These are phyloP conservation scores for Orbilia brochopaga DNA, from an alignment of 2,329 filamentous ascomycete species.

Conservation along the genomic window DNA sequence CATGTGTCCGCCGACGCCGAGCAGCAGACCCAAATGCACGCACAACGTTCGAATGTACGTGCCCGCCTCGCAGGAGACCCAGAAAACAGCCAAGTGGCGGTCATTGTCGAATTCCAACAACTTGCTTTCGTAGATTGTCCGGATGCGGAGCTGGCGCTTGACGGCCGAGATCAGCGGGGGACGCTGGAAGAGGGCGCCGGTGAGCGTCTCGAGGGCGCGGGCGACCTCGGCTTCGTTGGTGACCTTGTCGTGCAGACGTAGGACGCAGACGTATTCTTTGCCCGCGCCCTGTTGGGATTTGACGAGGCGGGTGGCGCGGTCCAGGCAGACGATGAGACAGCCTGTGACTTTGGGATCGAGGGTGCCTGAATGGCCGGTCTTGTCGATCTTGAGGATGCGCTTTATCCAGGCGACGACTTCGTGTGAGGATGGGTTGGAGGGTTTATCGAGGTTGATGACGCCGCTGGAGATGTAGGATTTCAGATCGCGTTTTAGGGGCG, in stretches of 20 bases:
- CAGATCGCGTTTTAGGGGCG: slow-evolving; percentile 88
- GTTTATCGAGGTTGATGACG: slow-evolving; percentile 98
- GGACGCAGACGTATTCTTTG: slow-evolving; percentile 98
- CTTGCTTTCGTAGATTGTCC: slow-evolving; percentile 94
- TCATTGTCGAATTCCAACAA: slow-evolving; percentile 98
- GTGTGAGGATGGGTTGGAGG: slow-evolving; percentile 95
- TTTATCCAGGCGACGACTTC: slow-evolving; percentile 99
- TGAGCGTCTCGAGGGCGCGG: slow-evolving; percentile 91
- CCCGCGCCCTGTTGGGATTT: slow-evolving; percentile 98
- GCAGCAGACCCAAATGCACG: slow-evolving; percentile 80
- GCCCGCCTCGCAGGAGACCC: slow-evolving; percentile 98
- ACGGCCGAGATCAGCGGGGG: slow-evolving; percentile 97
- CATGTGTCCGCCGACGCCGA: slow-evolving; percentile 94
- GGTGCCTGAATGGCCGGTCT: slow-evolving; percentile 97
- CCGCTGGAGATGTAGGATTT: slow-evolving; percentile 97
- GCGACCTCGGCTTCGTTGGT: slow-evolving; percentile 91
- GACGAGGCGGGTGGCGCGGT: slow-evolving; percentile 94
- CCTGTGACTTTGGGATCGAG: slow-evolving; percentile 98
- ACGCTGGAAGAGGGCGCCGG: slow-evolving; percentile 94
- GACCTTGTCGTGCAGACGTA: slow-evolving; percentile 92
- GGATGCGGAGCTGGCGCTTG: slow-evolving; percentile 97
- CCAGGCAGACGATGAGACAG: slow-evolving; percentile 92
- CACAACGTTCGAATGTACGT: slow-evolving; percentile 99
- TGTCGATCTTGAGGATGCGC: slow-evolving; percentile 91
- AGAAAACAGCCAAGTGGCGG: slow-evolving; percentile 95